Evolutionary conservation across 2,329 filamentous ascomycete genomes (phyloP).

Genomic region (Arthroderma sp.): DNA sequence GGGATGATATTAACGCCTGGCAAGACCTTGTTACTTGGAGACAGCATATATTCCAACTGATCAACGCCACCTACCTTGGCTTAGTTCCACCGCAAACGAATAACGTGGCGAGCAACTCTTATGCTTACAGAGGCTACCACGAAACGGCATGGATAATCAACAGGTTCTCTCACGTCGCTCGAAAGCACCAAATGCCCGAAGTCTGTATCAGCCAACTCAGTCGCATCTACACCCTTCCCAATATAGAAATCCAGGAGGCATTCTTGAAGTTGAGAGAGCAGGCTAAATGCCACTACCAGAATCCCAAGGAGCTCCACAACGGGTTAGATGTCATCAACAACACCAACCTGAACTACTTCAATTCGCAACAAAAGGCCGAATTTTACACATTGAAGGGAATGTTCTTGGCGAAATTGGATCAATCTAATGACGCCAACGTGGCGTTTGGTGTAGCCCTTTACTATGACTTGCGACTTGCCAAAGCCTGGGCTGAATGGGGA

Average conservation of each 20-base stretch:
- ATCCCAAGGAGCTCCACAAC: conserved; percentile 77
- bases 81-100: conserved; percentile 68
- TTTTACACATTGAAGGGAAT: conserved; percentile 99
- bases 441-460: conserved; percentile 91
- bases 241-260: conserved; percentile 98
- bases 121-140: conserved; percentile 92
- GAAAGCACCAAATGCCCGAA: conserved; percentile 91
- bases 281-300: conserved; percentile 97
- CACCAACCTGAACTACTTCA: conserved; percentile 98
- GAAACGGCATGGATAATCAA: conserved; percentile 99
- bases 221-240: conserved; percentile 94
- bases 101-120: conserved; percentile 79
- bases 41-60: conserved; percentile 95
- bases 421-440: conserved; percentile 81
- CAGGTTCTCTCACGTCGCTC: conserved; percentile 89
- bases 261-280: conserved; percentile 98
- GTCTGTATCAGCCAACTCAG: conserved; percentile 96
- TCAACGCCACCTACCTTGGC: conserved; percentile 84
- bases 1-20: conserved; percentile 99
- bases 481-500: conserved; percentile 98
- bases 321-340: conserved; percentile 98
- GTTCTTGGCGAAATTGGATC: conserved; percentile 89
- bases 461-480: conserved; percentile 88
- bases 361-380: conserved; percentile 87
- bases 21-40: conserved; percentile 99